Conservation (phyloP, 352 stramenopile species). For the Blastocystis sp. region DNA sequence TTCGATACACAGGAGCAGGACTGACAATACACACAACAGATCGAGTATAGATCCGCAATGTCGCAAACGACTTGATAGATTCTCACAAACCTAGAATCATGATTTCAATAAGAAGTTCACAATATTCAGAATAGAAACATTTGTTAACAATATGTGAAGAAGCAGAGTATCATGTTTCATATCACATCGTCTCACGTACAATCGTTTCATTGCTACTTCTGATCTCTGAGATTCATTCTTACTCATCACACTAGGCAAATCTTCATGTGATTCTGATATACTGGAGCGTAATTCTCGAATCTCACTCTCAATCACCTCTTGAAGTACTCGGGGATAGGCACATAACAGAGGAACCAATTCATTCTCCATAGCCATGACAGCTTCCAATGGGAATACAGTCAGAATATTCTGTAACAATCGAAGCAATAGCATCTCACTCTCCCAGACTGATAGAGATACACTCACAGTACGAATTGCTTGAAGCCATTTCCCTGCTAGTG, state of each 20-base stretch:
- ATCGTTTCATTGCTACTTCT: background rate
- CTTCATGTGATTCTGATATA: background rate
- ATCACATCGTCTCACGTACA: background rate
- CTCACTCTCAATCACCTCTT: background rate
- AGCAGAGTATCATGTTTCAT: background rate
- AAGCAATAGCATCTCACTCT: background rate
- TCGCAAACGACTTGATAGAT: background rate
- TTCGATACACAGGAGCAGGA: background rate
- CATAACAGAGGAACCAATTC: background rate
- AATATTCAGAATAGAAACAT: background rate
- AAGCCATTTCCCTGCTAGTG: conserved; percentile 12
- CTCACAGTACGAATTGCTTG: background rate
- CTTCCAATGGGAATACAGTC: conserved; percentile 8
- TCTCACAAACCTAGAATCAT: background rate
- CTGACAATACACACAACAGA: background rate
- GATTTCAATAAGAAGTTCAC: background rate
- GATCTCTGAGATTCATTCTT: background rate
- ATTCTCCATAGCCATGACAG: background rate
- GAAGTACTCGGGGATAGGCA: background rate
- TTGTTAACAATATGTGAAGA: background rate
- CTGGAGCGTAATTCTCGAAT: background rate
- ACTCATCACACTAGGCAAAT: background rate
- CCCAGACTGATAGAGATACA: background rate
- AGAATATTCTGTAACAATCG: background rate
- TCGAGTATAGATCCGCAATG: background rate